A percentile compares a stretch with the other conserved stretches of the same genome.
phyloP scores from a whole-genome alignment of 257 asterid genomes.

The Przewalskia tangutica region DNA sequence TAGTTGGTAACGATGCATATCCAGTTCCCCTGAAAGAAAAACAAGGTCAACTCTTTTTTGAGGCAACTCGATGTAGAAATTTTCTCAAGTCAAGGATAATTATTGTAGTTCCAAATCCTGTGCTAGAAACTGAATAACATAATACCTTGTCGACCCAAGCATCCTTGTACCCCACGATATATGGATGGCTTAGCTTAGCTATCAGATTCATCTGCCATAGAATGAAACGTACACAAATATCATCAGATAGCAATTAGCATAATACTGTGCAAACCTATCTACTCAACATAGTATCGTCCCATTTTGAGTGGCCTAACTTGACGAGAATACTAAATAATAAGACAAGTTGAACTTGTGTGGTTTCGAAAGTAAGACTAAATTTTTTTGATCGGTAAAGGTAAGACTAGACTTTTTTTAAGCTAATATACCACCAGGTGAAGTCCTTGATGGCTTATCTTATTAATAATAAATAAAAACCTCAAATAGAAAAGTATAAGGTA shows the following conservation, averaged over 20 bases:
- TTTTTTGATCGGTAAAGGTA: background rate
- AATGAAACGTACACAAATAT: background rate
- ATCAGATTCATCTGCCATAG: slow-evolving; percentile 61
- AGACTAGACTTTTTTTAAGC: background rate
- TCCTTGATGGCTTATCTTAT: background rate
- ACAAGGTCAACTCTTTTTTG: slow-evolving; percentile 8
- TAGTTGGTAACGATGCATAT: slow-evolving; percentile 74
- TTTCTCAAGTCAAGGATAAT: background rate
- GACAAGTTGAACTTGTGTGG: background rate
- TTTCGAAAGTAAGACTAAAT: background rate
- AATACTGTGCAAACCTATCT: background rate
- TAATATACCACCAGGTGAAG: background rate
- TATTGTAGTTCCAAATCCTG: background rate
- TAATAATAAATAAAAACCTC: background rate
- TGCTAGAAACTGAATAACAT: background rate
- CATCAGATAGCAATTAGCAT: background rate
- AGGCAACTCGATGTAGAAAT: background rate
- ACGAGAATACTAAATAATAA: background rate
- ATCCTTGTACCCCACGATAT: slow-evolving; percentile 74
- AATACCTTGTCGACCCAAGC: slow-evolving; percentile 93
- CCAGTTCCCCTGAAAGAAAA: slow-evolving; percentile 44
- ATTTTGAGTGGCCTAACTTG: background rate
- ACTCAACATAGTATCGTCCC: background rate
- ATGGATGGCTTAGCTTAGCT: slow-evolving; percentile 66
- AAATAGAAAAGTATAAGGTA: background rate